phyloP scores from a whole-genome alignment of 2,329 filamentous ascomycete species.

The Colletotrichum graminicola region DNA sequence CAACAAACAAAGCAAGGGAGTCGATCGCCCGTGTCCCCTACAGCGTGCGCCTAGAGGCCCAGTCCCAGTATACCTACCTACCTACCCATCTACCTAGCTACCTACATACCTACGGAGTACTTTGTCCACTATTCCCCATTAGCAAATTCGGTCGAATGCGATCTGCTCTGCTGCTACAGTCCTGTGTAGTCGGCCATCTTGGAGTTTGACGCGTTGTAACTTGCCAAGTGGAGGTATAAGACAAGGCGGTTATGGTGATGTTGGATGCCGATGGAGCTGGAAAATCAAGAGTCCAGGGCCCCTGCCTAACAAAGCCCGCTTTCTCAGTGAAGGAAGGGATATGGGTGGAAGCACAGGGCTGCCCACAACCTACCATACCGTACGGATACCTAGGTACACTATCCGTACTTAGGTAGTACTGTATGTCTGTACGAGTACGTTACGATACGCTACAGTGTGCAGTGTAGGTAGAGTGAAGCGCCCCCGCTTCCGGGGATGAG shows the following conservation, averaged over 20 bases:
- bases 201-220: background rate
- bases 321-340: slow-evolving; percentile 24
- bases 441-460: too few species aligned
- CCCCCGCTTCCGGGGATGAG: slow-evolving; percentile 28
- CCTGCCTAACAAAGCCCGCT: slow-evolving; percentile 14
- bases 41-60: background rate
- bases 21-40: too few species aligned
- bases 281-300: slow-evolving; percentile 11
- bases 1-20: slow-evolving; percentile 2
- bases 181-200: background rate
- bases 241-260: background rate
- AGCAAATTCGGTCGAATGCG: background rate
- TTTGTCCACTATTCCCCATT: background rate
- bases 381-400: too few species aligned
- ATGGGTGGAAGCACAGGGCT: slow-evolving; percentile 22
- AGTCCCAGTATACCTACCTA: background rate
- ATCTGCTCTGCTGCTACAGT: background rate
- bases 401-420: too few species aligned
- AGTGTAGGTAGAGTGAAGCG: background rate
- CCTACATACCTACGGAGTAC: background rate
- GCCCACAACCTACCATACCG: background rate
- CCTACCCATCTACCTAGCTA: too few species aligned
- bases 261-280: slow-evolving; percentile 13
- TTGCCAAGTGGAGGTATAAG: background rate
- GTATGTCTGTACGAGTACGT: too few species aligned